Conservation (phyloP, 441 rosid genomes). For the Adansonia madagascariensis region DNA sequence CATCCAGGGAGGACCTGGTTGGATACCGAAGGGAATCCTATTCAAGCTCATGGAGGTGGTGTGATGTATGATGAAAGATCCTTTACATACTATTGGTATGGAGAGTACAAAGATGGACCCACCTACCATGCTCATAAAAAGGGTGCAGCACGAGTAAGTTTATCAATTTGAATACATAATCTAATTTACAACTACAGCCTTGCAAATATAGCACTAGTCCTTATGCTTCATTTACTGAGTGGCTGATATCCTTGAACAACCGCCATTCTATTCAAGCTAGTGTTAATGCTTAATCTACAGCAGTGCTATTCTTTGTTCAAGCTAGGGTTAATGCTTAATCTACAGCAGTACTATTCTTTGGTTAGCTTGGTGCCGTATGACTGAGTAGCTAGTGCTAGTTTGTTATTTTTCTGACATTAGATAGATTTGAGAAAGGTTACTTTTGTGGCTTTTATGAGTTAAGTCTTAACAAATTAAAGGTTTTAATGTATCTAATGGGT, state of each 20-base stretch:
- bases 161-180: conserved; percentile 28
- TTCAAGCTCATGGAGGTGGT: conserved; percentile 97
- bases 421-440: not conserved
- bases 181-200: not conserved
- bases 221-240: not conserved
- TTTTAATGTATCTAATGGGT: not conserved
- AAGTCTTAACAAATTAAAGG: not conserved
- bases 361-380: not conserved
- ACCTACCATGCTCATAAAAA: conserved; percentile 79
- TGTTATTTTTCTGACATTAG: not conserved
- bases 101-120: conserved; percentile 92
- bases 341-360: not conserved
- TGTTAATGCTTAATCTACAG: not conserved
- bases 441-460: not conserved
- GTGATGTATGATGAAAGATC: conserved; percentile 63
- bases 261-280: not conserved
- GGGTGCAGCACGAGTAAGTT: conserved; percentile 87
- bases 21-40: conserved; percentile 87
- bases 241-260: not conserved
- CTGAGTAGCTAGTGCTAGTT: not conserved
- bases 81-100: conserved; percentile 81
- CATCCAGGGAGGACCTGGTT: conserved; percentile 84
- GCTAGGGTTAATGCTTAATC: not conserved
- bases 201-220: not conserved
- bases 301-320: not conserved